Base-by-base conservation (phyloP, 352 stramenopile species). In the Pythium biforme region DNA sequence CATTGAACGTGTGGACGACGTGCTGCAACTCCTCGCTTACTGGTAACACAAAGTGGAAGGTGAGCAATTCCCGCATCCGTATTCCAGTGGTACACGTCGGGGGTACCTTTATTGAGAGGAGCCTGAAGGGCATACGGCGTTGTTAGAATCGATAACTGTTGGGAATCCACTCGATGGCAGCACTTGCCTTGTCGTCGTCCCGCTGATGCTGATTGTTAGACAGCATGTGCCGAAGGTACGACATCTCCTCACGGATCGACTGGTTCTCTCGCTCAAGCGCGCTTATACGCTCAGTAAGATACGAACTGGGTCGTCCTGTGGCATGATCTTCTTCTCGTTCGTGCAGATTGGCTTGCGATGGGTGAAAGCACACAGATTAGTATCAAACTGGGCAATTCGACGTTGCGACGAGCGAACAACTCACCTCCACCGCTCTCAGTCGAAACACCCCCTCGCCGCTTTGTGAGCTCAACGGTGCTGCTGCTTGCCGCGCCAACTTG, bases 181-280 rank as follows among this genome's bases (percentile, higher is more conserved):
- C 12, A 23, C 41, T 20, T 64, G 88, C 80, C 73, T 74, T 73
- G 33, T 87, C 77, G 12, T 84, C 74, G 37, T 89, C 81, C 9
- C 76, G 73, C 33, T 84, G 74, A 33, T 81, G 68, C 25, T 83
- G 66, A 65, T 88, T 89, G 56, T 71, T 88, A 8, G 76, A 87
- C 15, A 79, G 52, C 26, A 78, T 59, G 7, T 82, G 72, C 9
- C 78, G 77, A 10, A 91, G 55, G 39, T 88, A 79, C 33, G 72
- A 48, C 10, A 92, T 14, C 41, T 92, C 80, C 27, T 76, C 64
- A 2, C 79, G 81, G 27, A 89, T 77, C 33, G 56, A 59, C 27
- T 82, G 69, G 53, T 89, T 88, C 47, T 92, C 81, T 4, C 72
- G 66, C 68, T 92, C 83, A 12, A 92, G 64, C 17, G 58, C 33